Evolutionary conservation across 495 filamentous ascomycete species (phyloP).

Genomic region (Tetracladium setigerum): DNA sequence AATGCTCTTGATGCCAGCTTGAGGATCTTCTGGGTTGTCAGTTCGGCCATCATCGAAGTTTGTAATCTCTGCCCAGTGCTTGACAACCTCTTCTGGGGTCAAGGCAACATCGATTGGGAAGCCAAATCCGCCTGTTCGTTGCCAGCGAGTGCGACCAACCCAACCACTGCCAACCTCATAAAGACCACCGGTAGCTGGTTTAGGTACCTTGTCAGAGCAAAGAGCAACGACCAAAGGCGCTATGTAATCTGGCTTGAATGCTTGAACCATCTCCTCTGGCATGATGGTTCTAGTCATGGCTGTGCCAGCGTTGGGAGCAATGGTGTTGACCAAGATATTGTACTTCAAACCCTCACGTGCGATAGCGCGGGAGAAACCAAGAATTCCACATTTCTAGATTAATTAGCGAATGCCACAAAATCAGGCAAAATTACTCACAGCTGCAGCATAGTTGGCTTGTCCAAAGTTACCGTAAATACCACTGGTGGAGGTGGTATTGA

Average conservation of each 20-base stretch:
- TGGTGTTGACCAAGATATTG: constrained; percentile 98
- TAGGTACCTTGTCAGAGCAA: constrained; percentile 79
- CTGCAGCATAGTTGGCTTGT: constrained; percentile 95
- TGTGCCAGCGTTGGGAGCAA: constrained; percentile 95
- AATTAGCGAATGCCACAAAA: constrained; percentile 11
- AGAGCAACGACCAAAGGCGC: constrained; percentile 86
- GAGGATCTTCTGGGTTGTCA: constrained; percentile 75
- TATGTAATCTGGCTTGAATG: constrained; percentile 99
- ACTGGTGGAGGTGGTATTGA: constrained; percentile 94
- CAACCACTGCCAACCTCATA: constrained; percentile 96
- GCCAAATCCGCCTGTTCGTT: constrained; percentile 80
- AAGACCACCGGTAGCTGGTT: constrained; percentile 78
- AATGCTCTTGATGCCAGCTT: constrained; percentile 74
- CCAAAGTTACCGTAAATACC: constrained; percentile 99
- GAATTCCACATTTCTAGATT: constrained; percentile 78
- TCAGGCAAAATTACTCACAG: constrained; percentile 43
- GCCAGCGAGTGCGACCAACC: constrained; percentile 89
- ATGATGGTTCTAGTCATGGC: constrained; percentile 93
- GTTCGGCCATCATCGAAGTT: constrained; percentile 87
- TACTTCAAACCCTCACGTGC: constrained; percentile 93
- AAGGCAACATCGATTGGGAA: constrained; percentile 87
- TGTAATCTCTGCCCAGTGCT: constrained; percentile 70
- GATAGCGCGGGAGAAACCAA: constrained; percentile 88
- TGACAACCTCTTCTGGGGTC: constrained; percentile 77
- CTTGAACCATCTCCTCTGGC: constrained; percentile 96